Evolutionary conservation across 768 basidiomycete species (phyloP).

Genomic region (Leucosporidium creatinivorum): DNA sequence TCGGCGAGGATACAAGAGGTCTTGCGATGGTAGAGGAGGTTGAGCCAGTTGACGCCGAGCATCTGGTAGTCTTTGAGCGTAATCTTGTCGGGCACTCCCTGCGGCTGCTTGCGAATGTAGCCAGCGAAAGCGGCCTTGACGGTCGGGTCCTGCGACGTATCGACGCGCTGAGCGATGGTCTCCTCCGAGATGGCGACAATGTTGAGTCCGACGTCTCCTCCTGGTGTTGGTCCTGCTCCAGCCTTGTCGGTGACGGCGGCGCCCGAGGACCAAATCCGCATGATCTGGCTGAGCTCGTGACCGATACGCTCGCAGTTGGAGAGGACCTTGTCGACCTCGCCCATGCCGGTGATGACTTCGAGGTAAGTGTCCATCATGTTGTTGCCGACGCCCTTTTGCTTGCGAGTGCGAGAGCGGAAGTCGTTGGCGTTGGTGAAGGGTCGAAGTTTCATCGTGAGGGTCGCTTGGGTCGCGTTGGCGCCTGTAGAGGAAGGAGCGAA

Average conservation of each 20-base stretch:
- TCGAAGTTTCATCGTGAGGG: slow-evolving; percentile 65
- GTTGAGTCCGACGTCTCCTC: slow-evolving; percentile 31
- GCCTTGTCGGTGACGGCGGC: slow-evolving; percentile 34
- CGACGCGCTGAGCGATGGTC: slow-evolving; percentile 36
- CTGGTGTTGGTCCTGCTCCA: too few species aligned
- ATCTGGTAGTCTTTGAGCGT: slow-evolving; percentile 93
- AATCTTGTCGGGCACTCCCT: slow-evolving; percentile 48
- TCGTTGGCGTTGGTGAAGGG: slow-evolving; percentile 74
- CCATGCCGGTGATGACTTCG: slow-evolving; percentile 64
- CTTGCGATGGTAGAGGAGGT: slow-evolving; percentile 68
- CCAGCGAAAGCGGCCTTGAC: slow-evolving; percentile 43
- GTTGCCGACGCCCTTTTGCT: slow-evolving; percentile 85
- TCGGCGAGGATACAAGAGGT: slow-evolving; percentile 95
- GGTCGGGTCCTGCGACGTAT: slow-evolving; percentile 34
- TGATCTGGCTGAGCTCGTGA: slow-evolving; percentile 59
- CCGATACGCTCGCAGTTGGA: slow-evolving; percentile 84
- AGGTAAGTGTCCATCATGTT: slow-evolving; percentile 86
- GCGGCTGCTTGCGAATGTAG: slow-evolving; percentile 70
- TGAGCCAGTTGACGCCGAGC: slow-evolving; percentile 95
- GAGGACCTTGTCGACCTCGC: slow-evolving; percentile 78
- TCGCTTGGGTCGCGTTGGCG: slow-evolving; percentile 72
- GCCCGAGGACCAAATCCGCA: slow-evolving; percentile 60
- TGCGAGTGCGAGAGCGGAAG: slow-evolving; percentile 68
- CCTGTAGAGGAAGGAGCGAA: slow-evolving; percentile 36
- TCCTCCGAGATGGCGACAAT: slow-evolving; percentile 41